A percentile compares a stretch with the other conserved stretches of the same genome.
phyloP scores from a whole-genome alignment of 495 filamentous ascomycete genomes.

The Aspergillus indologenus region DNA sequence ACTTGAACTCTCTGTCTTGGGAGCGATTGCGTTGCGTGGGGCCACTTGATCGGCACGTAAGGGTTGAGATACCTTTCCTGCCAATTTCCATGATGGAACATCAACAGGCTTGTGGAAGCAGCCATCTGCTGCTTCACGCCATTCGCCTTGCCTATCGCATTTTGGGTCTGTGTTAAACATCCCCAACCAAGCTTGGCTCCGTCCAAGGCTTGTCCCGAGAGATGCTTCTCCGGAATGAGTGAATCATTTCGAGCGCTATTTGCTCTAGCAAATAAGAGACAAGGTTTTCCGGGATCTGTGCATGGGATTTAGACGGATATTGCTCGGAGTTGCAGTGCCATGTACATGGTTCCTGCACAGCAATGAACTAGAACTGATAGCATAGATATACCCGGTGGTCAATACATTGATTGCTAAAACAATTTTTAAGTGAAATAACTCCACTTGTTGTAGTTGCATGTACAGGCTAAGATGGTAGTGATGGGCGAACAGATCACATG shows the following conservation, averaged over 20 bases:
- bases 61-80: not conserved
- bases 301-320: not conserved
- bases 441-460: no score
- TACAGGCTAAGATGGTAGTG: no score
- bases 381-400: not conserved
- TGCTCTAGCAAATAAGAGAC: not conserved
- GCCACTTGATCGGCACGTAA: conserved; percentile 23
- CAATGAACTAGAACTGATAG: not conserved
- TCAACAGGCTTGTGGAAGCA: not conserved
- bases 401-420: not conserved
- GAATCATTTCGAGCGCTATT: not conserved
- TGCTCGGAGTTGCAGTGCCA: not conserved
- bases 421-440: no score
- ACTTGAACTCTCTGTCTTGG: conserved; percentile 61
- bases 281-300: not conserved
- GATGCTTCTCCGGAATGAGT: not conserved
- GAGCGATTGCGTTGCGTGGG: conserved; percentile 70
- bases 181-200: not conserved
- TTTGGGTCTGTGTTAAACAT: not conserved
- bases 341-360: not conserved
- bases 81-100: not conserved
- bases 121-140: not conserved
- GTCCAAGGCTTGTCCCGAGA: not conserved
- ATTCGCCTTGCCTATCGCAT: not conserved
- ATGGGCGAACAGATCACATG: conserved; percentile 9